Conservation (phyloP, 2,329 filamentous ascomycete genomes). For the Cercospora sp. region DNA sequence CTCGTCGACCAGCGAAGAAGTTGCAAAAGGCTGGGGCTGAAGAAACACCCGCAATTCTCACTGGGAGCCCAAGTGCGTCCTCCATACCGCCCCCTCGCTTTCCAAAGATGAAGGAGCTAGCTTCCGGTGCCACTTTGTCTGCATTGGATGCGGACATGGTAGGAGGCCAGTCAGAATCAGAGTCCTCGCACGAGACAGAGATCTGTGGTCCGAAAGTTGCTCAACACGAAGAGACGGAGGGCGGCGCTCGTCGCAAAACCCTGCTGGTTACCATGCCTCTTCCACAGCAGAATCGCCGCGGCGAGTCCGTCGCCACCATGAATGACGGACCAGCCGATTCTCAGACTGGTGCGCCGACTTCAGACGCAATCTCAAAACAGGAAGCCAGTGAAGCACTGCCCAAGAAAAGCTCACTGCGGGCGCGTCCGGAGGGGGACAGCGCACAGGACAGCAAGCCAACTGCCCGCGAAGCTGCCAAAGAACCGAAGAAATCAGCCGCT, state of each 20-base stretch:
- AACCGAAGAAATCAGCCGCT: not conserved
- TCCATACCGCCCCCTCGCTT: not conserved
- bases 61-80: not conserved
- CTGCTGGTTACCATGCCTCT: not conserved
- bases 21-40: not conserved
- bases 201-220: not conserved
- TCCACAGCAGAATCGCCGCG: not conserved
- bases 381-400: not conserved
- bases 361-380: not conserved
- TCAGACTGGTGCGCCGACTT: not conserved
- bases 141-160: not conserved
- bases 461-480: not conserved
- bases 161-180: not conserved
- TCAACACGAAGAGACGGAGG: not conserved
- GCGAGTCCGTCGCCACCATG: not conserved
- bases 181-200: not conserved
- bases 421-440: not conserved
- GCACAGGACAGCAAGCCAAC: not conserved
- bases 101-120: not conserved
- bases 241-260: not conserved
- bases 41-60: not conserved
- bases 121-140: not conserved
- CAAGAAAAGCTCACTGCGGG: not conserved
- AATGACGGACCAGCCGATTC: not conserved
- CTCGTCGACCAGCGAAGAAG: slow-evolving; percentile 1